Base-by-base conservation (phyloP, 2,329 filamentous ascomycete genomes). In the Emergomyces pasteurianus region DNA sequence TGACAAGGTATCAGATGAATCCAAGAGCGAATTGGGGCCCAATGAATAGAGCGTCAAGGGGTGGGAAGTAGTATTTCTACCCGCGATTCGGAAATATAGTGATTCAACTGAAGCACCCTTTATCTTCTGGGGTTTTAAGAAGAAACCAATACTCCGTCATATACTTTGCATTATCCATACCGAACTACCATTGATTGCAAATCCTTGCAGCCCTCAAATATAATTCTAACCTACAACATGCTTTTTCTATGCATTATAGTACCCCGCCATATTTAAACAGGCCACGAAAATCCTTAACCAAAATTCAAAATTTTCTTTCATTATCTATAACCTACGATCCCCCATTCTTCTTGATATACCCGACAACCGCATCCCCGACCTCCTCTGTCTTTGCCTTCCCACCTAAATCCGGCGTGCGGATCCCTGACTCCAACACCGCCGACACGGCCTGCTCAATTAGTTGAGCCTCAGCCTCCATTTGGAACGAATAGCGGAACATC, bases 11-110 rank as follows among this genome's bases (percentile, higher is more conserved):
- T 74, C 94, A 96, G 77, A 77, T 86, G 63, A 97, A 97, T 71
- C 94, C 94, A 53, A 80, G 87, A 62, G 86, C 90, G 69, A 94
- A 97, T 72, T 99, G 94, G 94, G 94, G 94, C 0, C 94, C 94
- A 0, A 85, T 95, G 84, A 77, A 71, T 62, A 73, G 75, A 43
- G 78, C 78, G 28, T 58, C 61, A 8, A 18, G 14, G 58, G 26
- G 36, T 12, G 36, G 21, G 34, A 56, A 28, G 38, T 26, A 21
- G 18, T 9, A 14, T 26, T 21, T 28, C 40, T 40, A 55, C n/a
- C 6, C 10, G n/a, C 16, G 14, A 28, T n/a, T 49, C 31, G 28
- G 26, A 23, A 31, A 31, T 31, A 16, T 31, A 7, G 14, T 26
- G 5, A 6, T 18, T 50, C 5, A 18, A 47, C 9, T 23, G 14